Conservation (phyloP, 2,329 filamentous ascomycete genomes). For the Drechmeria coniospora region DNA sequence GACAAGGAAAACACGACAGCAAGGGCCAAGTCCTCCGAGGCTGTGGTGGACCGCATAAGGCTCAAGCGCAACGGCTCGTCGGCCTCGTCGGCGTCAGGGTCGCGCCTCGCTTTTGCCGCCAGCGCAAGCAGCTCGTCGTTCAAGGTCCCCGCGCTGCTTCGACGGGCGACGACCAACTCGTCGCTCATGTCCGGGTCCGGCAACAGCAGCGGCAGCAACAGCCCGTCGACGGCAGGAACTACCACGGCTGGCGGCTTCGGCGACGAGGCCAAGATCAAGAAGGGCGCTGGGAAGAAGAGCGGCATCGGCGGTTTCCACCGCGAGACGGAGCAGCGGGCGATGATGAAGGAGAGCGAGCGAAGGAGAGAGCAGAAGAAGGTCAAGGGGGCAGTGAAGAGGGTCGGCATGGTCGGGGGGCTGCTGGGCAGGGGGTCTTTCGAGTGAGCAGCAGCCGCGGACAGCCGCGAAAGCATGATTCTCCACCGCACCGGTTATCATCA, state of each 20-base stretch:
- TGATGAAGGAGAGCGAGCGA: slow-evolving; percentile 39
- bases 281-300: slow-evolving; percentile 42
- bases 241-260: slow-evolving; percentile 22
- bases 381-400: slow-evolving; percentile 39
- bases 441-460: slow-evolving; percentile 6
- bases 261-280: slow-evolving; percentile 41
- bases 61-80: slow-evolving; percentile 43
- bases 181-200: slow-evolving; percentile 23
- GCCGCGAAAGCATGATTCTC: neutral
- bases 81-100: slow-evolving; percentile 13
- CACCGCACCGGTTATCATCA: no score
- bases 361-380: slow-evolving; percentile 42
- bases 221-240: slow-evolving; percentile 13
- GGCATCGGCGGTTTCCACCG: slow-evolving; percentile 46
- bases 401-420: slow-evolving; percentile 40
- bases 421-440: slow-evolving; percentile 36
- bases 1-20: slow-evolving; percentile 45
- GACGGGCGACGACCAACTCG: slow-evolving; percentile 57
- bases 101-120: slow-evolving; percentile 42
- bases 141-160: slow-evolving; percentile 55
- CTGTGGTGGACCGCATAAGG: slow-evolving; percentile 58
- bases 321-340: slow-evolving; percentile 40
- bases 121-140: slow-evolving; percentile 31
- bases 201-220: slow-evolving; percentile 7
- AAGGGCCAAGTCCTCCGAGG: no score